These are phyloP conservation scores for Dillenia turbinata DNA, from an alignment of 164 flowering plant genomes.

Conservation along the genomic window DNA sequence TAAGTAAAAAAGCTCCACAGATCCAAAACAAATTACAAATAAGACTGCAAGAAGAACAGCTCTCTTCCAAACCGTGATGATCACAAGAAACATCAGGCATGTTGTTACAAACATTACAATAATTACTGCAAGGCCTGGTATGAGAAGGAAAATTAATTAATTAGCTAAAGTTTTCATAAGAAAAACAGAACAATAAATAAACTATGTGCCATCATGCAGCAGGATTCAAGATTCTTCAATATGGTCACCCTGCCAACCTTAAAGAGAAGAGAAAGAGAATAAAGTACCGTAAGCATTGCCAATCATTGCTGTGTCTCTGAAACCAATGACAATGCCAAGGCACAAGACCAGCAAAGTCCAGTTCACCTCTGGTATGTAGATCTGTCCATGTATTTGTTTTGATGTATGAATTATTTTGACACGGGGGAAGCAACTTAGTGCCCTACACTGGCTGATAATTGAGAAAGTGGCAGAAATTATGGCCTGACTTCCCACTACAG, in stretches of 20 bases:
- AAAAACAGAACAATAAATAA: neutral
- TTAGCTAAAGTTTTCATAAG: neutral
- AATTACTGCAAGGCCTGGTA: slow-evolving; percentile 55
- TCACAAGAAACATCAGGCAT: slow-evolving; percentile 56
- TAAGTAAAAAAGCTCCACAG: slow-evolving; percentile 48
- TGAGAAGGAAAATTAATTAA: neutral
- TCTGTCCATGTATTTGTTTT: slow-evolving; percentile 54
- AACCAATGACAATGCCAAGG: slow-evolving; percentile 44
- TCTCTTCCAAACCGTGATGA: slow-evolving; percentile 45
- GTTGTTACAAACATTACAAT: slow-evolving; percentile 66
- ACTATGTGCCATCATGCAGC: too few species aligned
- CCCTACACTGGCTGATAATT: slow-evolving; percentile 60
- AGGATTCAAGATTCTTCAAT: too few species aligned
- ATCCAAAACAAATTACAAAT: slow-evolving; percentile 53
- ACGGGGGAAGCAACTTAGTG: slow-evolving; percentile 67
- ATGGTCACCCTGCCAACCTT: neutral
- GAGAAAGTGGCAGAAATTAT: slow-evolving; percentile 69
- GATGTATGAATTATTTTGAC: slow-evolving; percentile 73
- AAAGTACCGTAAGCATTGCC: slow-evolving; percentile 64
- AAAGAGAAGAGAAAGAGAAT: slow-evolving; percentile 4
- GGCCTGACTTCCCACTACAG: slow-evolving; percentile 68
- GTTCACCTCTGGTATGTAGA: slow-evolving; percentile 76
- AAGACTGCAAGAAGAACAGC: slow-evolving; percentile 22
- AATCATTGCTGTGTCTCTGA: slow-evolving; percentile 44
- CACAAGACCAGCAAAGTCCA: slow-evolving; percentile 64